These are phyloP conservation scores for Turnera subulata DNA, from an alignment of 345 rosid genomes.

Conservation along the genomic window DNA sequence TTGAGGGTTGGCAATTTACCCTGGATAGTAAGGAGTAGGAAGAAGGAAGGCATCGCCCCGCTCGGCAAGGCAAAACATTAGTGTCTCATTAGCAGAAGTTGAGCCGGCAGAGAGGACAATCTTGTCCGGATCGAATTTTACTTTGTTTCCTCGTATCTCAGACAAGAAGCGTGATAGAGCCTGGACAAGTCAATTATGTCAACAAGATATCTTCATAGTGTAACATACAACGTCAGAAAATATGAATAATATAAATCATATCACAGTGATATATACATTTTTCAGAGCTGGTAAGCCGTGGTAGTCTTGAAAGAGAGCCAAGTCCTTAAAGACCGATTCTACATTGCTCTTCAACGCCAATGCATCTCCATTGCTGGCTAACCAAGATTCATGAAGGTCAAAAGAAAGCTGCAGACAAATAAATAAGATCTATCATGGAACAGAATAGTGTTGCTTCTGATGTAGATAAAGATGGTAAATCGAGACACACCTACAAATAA, in stretches of 20 bases:
- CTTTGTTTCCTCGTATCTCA: slow-evolving; percentile 26
- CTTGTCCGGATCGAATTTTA: slow-evolving; percentile 24
- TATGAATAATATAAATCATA: too few species aligned
- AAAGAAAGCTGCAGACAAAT: slow-evolving; percentile 24
- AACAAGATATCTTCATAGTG: too few species aligned
- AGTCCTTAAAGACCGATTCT: slow-evolving; percentile 18
- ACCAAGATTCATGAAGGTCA: slow-evolving; percentile 26
- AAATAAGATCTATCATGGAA: neutral
- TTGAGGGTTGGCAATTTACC: slow-evolving; percentile 13
- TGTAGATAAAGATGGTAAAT: too few species aligned
- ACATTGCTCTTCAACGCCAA: slow-evolving; percentile 14
- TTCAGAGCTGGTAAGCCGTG: slow-evolving; percentile 31
- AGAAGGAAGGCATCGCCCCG: slow-evolving; percentile 29
- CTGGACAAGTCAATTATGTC: neutral
- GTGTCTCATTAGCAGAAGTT: slow-evolving; percentile 32
- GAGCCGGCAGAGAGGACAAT: slow-evolving; percentile 35
- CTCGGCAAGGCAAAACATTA: slow-evolving; percentile 31
- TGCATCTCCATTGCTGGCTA: slow-evolving; percentile 11
- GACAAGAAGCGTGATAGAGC: slow-evolving; percentile 20
- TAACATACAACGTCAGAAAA: neutral
- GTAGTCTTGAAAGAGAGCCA: slow-evolving; percentile 34
- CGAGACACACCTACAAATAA: too few species aligned
- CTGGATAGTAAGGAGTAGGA: slow-evolving; percentile 34
- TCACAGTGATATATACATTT: too few species aligned
- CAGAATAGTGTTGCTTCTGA: neutral